These are phyloP conservation scores for Apiotrichum siamense DNA, from an alignment of 1,284 basidiomycete genomes.

Conservation along the genomic window DNA sequence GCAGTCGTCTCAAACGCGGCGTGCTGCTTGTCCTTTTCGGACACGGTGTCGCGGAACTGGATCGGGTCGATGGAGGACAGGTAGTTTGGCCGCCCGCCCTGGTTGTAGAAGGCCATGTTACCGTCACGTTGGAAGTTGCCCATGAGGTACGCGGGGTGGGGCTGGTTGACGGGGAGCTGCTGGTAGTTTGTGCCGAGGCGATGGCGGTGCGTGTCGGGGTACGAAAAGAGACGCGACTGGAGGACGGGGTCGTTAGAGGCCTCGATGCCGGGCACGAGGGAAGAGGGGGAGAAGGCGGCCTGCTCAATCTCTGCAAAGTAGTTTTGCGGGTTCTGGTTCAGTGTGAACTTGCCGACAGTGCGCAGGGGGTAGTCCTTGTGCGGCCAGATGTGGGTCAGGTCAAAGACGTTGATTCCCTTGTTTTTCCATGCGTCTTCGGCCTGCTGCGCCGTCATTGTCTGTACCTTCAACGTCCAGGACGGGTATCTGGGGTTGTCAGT, in stretches of 20 bases:
- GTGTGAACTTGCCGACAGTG: slow-evolving; percentile 73
- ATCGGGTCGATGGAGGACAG: slow-evolving; percentile 56
- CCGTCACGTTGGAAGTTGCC: slow-evolving; percentile 71
- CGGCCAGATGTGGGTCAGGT: slow-evolving; percentile 86
- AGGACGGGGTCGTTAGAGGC: slow-evolving; percentile 82
- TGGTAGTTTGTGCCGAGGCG: slow-evolving; percentile 64
- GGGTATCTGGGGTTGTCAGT: too few relatives aligned
- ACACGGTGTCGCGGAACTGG: slow-evolving; percentile 26
- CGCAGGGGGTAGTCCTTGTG: slow-evolving; percentile 77
- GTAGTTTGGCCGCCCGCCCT: slow-evolving; percentile 80
- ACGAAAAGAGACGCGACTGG: slow-evolving; percentile 88
- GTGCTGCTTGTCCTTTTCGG: slow-evolving; percentile 52
- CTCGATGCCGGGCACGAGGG: slow-evolving; percentile 80
- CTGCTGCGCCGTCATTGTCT: slow-evolving; percentile 83
- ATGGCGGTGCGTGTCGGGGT: slow-evolving; percentile 89
- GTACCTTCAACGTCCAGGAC: slow-evolving; percentile 46
- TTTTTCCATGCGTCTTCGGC: slow-evolving; percentile 71
- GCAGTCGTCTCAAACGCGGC: slow-evolving; percentile 70
- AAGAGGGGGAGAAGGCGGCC: slow-evolving; percentile 60
- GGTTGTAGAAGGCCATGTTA: slow-evolving; percentile 60
- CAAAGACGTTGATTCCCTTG: slow-evolving; percentile 53
- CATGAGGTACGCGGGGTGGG: slow-evolving; percentile 55
- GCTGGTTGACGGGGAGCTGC: slow-evolving; percentile 84
- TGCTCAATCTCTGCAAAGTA: slow-evolving; percentile 69
- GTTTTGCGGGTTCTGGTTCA: slow-evolving; percentile 67